A percentile compares a stretch with the other conserved stretches of the same genome.
phyloP scores from a whole-genome alignment of 148 eudicot species.

The Amaranthus cruentus region DNA sequence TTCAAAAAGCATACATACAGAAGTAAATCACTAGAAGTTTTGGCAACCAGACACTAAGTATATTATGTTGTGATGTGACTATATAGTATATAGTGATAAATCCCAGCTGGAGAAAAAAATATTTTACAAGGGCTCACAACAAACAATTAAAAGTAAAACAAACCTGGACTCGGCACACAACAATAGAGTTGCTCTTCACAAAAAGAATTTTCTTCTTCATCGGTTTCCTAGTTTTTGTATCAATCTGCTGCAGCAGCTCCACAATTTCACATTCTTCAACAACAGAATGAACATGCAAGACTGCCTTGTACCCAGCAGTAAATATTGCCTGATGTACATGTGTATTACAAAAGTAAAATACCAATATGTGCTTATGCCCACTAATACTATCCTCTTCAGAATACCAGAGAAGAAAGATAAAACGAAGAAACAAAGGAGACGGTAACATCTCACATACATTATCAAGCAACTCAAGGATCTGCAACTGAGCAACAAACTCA shows the following conservation, averaged over 20 bases:
- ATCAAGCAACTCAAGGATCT: conserved; percentile 81
- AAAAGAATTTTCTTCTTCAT: conserved; percentile 75
- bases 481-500: conserved; percentile 84
- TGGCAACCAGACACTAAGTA: neutral
- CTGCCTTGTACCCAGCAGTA: conserved; percentile 94
- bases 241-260: conserved; percentile 74
- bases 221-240: conserved; percentile 67
- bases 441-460: conserved; percentile 48
- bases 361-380: neutral
- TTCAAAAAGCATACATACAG: neutral
- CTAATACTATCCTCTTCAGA: neutral
- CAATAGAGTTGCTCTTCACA: conserved; percentile 79
- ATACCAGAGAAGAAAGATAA: neutral
- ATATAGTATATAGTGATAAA: neutral
- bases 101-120: neutral
- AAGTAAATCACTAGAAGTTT: neutral
- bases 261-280: conserved; percentile 96
- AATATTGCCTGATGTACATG: conserved; percentile 58
- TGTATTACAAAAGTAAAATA: neutral
- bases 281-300: conserved; percentile 83
- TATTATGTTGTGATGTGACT: too few relatives aligned
- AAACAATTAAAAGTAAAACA: neutral
- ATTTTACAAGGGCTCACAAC: neutral
- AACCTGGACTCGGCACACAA: conserved; percentile 89
- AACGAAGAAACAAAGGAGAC: neutral